These are phyloP conservation scores for Trypanosoma avium DNA, from an alignment of 208 protist genomes.

Conservation along the genomic window DNA sequence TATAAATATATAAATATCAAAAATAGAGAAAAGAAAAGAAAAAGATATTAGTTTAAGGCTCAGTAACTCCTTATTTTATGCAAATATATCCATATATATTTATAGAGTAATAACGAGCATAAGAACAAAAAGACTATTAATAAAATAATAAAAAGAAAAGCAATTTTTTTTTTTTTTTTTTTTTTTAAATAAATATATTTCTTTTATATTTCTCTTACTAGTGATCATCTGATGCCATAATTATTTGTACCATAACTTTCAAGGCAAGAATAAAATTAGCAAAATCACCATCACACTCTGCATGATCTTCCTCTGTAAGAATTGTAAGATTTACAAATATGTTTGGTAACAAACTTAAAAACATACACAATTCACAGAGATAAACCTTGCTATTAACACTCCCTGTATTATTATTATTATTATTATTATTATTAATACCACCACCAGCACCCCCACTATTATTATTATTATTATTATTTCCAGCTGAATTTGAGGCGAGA, in stretches of 20 bases:
- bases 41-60: too few species aligned
- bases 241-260: conserved; percentile 68
- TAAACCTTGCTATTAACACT: conserved; percentile 41
- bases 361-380: conserved; percentile 66
- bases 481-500: background rate
- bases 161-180: too few species aligned
- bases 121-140: background rate
- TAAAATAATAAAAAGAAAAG: conserved; percentile 2
- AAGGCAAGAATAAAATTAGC: conserved; percentile 56
- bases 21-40: too few species aligned
- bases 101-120: too few species aligned
- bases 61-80: too few species aligned
- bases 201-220: background rate
- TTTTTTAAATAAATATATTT: background rate
- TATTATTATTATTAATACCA: background rate
- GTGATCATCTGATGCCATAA: conserved; percentile 71
- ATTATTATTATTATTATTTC: background rate
- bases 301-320: conserved; percentile 58
- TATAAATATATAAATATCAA: too few species aligned
- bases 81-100: conserved; percentile 1
- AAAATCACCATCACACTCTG: conserved; percentile 49
- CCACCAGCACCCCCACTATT: too few species aligned
- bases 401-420: conserved; percentile 24
- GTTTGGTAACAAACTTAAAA: conserved; percentile 58
- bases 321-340: conserved; percentile 52